Evolutionary conservation across 169 alveolate species (phyloP).

Genomic region (Theileria luwenshuni): DNA sequence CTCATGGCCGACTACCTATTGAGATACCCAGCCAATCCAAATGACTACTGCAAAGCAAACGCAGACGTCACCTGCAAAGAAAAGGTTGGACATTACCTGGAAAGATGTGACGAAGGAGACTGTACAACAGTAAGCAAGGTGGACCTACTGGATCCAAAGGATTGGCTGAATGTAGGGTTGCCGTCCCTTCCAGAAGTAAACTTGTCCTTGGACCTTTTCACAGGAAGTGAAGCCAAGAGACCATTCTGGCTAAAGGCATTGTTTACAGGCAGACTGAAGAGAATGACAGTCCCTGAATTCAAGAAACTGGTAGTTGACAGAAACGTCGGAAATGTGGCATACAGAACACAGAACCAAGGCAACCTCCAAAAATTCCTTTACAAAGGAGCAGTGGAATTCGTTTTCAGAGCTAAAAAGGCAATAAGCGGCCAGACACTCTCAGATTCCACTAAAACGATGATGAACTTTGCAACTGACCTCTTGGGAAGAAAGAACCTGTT

Average conservation of each 20-base stretch:
- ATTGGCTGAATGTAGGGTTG: conserved; percentile 13
- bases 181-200: conserved; percentile 6
- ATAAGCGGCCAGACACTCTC: not conserved
- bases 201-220: conserved; percentile 12
- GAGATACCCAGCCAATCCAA: conserved; percentile 1
- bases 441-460: not conserved
- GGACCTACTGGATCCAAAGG: conserved; percentile 19
- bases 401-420: conserved; percentile 3
- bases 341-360: conserved; percentile 5
- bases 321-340: conserved; percentile 10
- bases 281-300: conserved; percentile 6
- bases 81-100: conserved; percentile 19
- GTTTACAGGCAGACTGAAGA: not conserved
- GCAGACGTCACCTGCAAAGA: conserved; percentile 35
- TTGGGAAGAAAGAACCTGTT: not conserved
- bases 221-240: not conserved
- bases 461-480: not conserved
- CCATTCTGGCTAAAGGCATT: conserved; percentile 8
- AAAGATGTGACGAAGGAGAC: conserved; percentile 41
- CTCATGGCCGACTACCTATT: conserved; percentile 26
- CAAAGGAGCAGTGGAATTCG: conserved; percentile 17
- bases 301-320: not conserved
- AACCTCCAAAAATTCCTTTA: conserved; percentile 7
- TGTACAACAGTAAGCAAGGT: conserved; percentile 38
- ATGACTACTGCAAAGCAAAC: conserved; percentile 13